Base-by-base conservation (phyloP, 2,329 filamentous ascomycete species). In the Hypoxylon sp. region DNA sequence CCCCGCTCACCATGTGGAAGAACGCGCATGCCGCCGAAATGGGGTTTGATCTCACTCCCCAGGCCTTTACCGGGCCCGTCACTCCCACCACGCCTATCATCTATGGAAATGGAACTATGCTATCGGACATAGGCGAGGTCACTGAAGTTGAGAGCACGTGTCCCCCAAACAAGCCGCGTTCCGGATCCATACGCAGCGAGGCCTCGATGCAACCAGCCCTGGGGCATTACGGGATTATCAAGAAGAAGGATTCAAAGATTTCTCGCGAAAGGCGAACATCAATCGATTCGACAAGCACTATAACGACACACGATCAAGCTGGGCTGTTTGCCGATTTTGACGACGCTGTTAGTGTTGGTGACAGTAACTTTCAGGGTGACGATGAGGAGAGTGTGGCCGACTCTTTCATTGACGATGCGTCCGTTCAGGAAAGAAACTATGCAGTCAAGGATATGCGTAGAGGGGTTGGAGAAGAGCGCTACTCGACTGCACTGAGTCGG, bases 401-500 rank as follows among this genome's bases (percentile, higher is more conserved):
- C 14, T 87, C 83, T 2, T 88, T 83, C 67, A 78, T 81, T 32
- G 83, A 86, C 47, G 85, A 85, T 45, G 76, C 78, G 50, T 74
- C 79, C 43, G 69, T 74, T 25, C 74, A 76, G 8, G 77, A 78
- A 8, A 71, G 73, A 30, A 69, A 63, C 48, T 65, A 63, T 64
- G 74, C 50, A 63, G 76, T 64, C 51, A 70, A 65, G 56, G 70
- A 72, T 61, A 66, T 47, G 34, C 60, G 77, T 67, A 67, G 65
- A 70, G 75, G 63, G 69, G 65, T 72, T 65, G 78, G 85, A 2
- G 87, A 89, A 61, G 87, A 91, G 59, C 84, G 85, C 46, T 88
- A 90, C 73, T 92, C 92, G 2, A 92, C 91, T 51, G 89, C 92
- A 23, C 81, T 97, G 68, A 95, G 93, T 77, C 90, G 90, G 71